Evolutionary conservation across 192 early-diverging fungal species (phyloP).

Genomic region (Dispira parvispora): DNA sequence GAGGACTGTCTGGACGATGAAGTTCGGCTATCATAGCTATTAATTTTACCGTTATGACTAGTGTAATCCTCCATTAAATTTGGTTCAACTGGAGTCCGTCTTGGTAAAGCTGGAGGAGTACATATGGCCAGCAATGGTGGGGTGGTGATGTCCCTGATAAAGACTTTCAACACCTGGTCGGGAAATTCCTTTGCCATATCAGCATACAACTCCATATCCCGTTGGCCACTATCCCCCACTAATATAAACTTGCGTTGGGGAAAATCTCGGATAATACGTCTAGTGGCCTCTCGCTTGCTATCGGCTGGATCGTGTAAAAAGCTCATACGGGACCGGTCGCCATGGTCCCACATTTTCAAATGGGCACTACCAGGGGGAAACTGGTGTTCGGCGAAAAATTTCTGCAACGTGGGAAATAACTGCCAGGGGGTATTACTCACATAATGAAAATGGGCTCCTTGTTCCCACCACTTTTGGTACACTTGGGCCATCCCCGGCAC

Average conservation of each 20-base stretch:
- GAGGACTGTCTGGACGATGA: neutral
- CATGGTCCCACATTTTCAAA: slow-evolving; percentile 41
- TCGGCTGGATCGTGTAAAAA: slow-evolving; percentile 33
- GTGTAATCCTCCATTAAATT: too few species aligned
- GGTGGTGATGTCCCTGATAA: slow-evolving; percentile 51
- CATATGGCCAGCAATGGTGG: neutral
- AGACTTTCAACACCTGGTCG: slow-evolving; percentile 59
- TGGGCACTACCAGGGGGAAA: slow-evolving; percentile 74
- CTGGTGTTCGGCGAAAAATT: slow-evolving; percentile 42
- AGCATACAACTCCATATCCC: slow-evolving; percentile 71
- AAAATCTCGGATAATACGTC: slow-evolving; percentile 38
- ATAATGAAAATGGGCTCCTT: slow-evolving; percentile 60
- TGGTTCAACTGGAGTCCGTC: neutral
- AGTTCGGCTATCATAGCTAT: neutral
- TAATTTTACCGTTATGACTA: neutral
- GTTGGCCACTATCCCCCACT: slow-evolving; percentile 81
- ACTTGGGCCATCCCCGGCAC: slow-evolving; percentile 68
- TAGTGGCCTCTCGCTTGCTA: slow-evolving; percentile 35
- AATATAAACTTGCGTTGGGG: slow-evolving; percentile 72
- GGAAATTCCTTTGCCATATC: slow-evolving; percentile 43
- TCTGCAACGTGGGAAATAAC: slow-evolving; percentile 45
- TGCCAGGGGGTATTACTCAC: slow-evolving; percentile 78
- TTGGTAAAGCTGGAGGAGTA: neutral
- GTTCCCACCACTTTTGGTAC: slow-evolving; percentile 46
- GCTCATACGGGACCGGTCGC: slow-evolving; percentile 26